These are phyloP conservation scores for Entophlyctis luteolus DNA, from an alignment of 192 early-diverging fungal genomes.

Conservation along the genomic window DNA sequence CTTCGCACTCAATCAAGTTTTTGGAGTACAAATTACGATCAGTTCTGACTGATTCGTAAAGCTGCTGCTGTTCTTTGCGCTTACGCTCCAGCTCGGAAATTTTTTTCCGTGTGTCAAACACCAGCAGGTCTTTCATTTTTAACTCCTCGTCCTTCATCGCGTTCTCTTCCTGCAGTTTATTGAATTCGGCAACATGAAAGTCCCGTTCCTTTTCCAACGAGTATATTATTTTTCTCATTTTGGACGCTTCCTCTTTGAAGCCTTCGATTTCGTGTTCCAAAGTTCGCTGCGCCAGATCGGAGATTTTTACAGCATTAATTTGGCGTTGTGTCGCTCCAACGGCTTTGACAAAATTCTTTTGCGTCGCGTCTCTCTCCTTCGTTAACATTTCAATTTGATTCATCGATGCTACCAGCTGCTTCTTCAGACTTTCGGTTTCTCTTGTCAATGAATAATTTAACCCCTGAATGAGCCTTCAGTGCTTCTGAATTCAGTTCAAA, in stretches of 20 bases:
- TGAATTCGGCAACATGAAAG: constrained; percentile 41
- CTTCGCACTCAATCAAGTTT: constrained; percentile 56
- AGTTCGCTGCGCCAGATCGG: constrained; percentile 53
- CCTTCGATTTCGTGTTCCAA: constrained; percentile 56
- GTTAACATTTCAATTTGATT: constrained; percentile 45
- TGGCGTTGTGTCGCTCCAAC: constrained; percentile 51
- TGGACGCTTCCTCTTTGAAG: constrained; percentile 59
- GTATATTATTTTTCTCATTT: constrained; percentile 64
- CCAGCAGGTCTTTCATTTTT: constrained; percentile 55
- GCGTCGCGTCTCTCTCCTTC: constrained; percentile 53
- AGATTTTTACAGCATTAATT: constrained; percentile 50
- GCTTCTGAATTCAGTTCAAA: background rate
- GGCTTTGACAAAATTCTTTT: constrained; percentile 58
- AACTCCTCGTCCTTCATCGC: constrained; percentile 46
- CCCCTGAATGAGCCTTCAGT: constrained; percentile 16
- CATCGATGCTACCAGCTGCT: constrained; percentile 32
- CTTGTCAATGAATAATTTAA: constrained; percentile 35
- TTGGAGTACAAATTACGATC: constrained; percentile 59
- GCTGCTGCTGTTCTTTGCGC: constrained; percentile 54
- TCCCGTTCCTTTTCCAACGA: constrained; percentile 58
- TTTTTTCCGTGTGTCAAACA: constrained; percentile 58
- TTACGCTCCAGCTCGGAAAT: constrained; percentile 55
- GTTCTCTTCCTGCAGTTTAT: constrained; percentile 25
- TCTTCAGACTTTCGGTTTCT: constrained; percentile 42
- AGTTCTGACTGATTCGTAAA: constrained; percentile 57